A percentile compares a stretch with the other conserved stretches of the same genome.
These are phyloP conservation scores for Naegleria lovaniensis DNA, from an alignment of 208 protist species.

Conservation along the genomic window DNA sequence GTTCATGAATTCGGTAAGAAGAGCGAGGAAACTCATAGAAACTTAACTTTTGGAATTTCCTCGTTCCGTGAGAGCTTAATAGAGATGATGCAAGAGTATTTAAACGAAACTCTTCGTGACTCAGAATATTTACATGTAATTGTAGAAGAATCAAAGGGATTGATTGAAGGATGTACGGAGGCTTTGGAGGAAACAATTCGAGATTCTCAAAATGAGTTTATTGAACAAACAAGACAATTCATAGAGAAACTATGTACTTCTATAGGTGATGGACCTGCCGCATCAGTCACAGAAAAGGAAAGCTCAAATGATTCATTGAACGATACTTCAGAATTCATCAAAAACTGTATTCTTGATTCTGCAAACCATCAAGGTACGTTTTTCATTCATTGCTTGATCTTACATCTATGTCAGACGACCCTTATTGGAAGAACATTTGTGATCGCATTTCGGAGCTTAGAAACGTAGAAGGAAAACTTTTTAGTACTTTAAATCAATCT, in stretches of 20 bases:
- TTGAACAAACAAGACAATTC: neutral
- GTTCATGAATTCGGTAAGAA: neutral
- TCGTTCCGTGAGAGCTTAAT: neutral
- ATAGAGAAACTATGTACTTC: neutral
- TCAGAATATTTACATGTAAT: neutral
- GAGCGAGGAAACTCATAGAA: neutral
- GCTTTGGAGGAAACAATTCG: neutral
- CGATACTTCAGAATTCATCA: neutral
- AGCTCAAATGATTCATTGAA: neutral
- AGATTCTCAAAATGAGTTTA: neutral
- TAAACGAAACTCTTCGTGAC: neutral
- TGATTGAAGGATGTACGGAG: constrained; percentile 16
- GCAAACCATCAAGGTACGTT: neutral
- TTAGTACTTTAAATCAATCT: neutral
- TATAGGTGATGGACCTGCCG: neutral
- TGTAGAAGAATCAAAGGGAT: neutral
- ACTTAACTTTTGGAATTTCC: neutral
- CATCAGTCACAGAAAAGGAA: neutral
- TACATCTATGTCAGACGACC: neutral
- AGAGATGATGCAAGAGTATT: neutral
- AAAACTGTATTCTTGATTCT: neutral
- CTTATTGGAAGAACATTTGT: neutral
- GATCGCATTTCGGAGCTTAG: neutral
- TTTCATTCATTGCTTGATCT: neutral
- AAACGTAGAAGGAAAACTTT: neutral